These are phyloP conservation scores for Populus simonii DNA, from an alignment of 345 rosid genomes.

Conservation along the genomic window DNA sequence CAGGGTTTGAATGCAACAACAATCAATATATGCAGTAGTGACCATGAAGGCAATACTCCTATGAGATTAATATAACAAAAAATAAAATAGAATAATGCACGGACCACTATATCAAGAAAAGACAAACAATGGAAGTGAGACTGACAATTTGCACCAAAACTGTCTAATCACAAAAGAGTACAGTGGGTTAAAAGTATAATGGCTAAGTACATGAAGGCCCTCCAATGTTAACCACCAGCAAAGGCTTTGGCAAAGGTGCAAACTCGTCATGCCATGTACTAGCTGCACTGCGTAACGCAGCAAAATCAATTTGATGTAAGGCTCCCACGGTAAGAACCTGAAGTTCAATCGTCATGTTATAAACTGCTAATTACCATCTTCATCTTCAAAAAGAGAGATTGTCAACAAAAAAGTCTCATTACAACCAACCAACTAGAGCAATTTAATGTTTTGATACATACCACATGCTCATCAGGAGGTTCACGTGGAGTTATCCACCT, in stretches of 20 bases:
- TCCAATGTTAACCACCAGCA: constrained; percentile 87
- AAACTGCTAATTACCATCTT: constrained; percentile 1
- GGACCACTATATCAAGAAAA: neutral
- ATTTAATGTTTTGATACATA: constrained; percentile 28
- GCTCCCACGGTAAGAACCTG: constrained; percentile 91
- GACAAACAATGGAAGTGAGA: neutral
- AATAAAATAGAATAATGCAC: neutral
- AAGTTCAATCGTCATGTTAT: constrained; percentile 13
- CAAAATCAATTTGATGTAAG: constrained; percentile 80
- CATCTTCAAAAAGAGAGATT: neutral
- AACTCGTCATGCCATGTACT: constrained; percentile 87
- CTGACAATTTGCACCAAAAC: neutral
- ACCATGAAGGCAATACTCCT: neutral
- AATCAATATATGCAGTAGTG: neutral
- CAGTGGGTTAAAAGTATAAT: constrained; percentile 6
- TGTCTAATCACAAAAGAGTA: neutral
- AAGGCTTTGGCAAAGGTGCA: constrained; percentile 84
- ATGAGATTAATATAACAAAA: neutral
- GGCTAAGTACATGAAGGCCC: constrained; percentile 70
- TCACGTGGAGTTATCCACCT: constrained; percentile 82
- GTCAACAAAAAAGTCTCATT: constrained; percentile 4
- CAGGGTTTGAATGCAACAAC: neutral
- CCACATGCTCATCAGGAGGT: constrained; percentile 75
- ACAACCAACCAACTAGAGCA: neutral
- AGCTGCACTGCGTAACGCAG: constrained; percentile 84